A percentile compares a stretch with the other conserved stretches of the same genome.
phyloP scores from a whole-genome alignment of 208 protist species.

The Acanthamoeba culbertsoni region DNA sequence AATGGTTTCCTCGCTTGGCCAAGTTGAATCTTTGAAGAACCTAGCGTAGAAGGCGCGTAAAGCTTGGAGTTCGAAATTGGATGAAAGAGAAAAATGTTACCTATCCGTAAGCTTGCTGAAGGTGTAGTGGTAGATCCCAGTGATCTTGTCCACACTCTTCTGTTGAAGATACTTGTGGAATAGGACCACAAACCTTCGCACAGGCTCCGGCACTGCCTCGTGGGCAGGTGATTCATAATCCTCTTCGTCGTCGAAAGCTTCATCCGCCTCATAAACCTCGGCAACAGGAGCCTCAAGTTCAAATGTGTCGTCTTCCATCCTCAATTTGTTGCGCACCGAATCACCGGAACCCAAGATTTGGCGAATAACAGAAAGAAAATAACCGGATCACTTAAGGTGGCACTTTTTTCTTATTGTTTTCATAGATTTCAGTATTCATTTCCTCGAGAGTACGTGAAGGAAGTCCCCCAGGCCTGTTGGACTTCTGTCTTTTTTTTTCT shows the following conservation, averaged over 20 bases:
- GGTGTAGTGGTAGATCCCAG: slow-evolving; percentile 63
- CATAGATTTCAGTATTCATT: neutral
- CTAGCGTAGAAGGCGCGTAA: neutral
- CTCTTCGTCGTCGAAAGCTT: neutral
- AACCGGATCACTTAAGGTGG: neutral
- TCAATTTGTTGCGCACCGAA: neutral
- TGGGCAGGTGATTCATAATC: neutral
- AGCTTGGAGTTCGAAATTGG: neutral
- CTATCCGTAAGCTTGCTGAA: slow-evolving; percentile 67
- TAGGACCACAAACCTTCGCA: slow-evolving; percentile 50
- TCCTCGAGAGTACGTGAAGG: no score
- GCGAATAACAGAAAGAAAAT: neutral
- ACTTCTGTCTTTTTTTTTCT: no score
- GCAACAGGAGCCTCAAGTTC: neutral
- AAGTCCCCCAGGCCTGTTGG: no score
- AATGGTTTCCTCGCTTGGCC: slow-evolving; percentile 72
- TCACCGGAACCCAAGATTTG: no score
- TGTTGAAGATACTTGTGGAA: slow-evolving; percentile 62
- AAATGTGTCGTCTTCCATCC: slow-evolving; percentile 55
- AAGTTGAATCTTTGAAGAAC: slow-evolving; percentile 74
- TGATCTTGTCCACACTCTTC: slow-evolving; percentile 61
- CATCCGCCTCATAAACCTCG: neutral
- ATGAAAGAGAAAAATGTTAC: neutral
- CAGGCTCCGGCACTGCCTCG: slow-evolving; percentile 32
- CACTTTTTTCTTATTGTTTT: neutral